Base-by-base conservation (phyloP, 495 filamentous ascomycete genomes). In the Cercophora scortea region DNA sequence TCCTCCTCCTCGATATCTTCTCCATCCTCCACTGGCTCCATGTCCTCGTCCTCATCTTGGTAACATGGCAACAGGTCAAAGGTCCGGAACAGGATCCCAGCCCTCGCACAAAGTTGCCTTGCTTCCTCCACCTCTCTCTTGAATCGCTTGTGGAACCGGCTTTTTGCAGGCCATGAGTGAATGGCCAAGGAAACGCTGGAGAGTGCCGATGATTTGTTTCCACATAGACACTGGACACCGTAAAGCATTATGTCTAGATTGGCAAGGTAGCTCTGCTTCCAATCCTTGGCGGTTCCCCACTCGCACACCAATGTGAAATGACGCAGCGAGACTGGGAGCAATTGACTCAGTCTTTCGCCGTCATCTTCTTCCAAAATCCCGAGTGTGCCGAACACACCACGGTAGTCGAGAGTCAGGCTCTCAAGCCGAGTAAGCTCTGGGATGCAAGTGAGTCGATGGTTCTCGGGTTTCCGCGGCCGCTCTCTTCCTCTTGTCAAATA, bases 101-200 rank as follows among this genome's bases (percentile, higher is more conserved):
- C 61, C 45, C 48, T 47, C 0, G 56, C 59, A 39, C 65, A 68
- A 19, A 45, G 50, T 11, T 45, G 47, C 11, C 55, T 49, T 3
- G 59, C 63, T 6, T 54, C 38, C 42, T 64, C 61, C 7, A 68
- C 51, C 48, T 68, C 56, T n/a, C 65, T 46, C 32, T 49, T 55
- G 51, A 68, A 68, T 12, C 65, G 57, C 38, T 39, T 51, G 47
- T 62, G 63, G 32, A 68, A 68, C 42, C 56, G 45, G 40, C 63
- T 49, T 32, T 62, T 57, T 7, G 63, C 65, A 15, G 65, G 65
- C 65, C 65, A 68, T n/a, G 65, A 64, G 46, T 68, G 65, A 3
- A 68, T 68, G 1, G 61, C 63, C 39, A 68, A 49, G 9, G 61
- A 62, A 33, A 68, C 57, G 42, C 50, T 62, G 17, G 50, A 47